phyloP scores from a whole-genome alignment of 192 early-diverging fungal genomes.

The Mortierella claussenii region DNA sequence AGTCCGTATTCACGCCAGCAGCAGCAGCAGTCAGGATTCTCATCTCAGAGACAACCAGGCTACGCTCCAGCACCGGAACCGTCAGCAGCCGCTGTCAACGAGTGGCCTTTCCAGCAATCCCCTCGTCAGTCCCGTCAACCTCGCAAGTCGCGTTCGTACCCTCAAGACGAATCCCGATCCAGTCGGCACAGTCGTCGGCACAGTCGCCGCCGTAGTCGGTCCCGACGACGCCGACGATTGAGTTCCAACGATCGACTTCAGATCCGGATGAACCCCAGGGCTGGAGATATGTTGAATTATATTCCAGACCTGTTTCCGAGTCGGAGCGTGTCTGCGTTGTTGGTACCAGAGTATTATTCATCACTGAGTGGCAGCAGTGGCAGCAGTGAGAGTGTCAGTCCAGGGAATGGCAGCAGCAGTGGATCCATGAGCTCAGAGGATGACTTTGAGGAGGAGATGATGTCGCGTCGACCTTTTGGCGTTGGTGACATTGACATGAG shows the following conservation, averaged over 20 bases:
- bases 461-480: not conserved
- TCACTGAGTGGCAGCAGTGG: constrained; percentile 9
- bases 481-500: constrained; percentile 4
- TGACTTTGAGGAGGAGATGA: not conserved
- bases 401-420: too few relatives aligned
- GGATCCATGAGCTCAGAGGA: constrained; percentile 3
- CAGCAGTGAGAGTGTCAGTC: not conserved
- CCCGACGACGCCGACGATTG: constrained; percentile 26
- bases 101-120: not conserved
- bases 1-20: not conserved
- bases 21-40: not conserved
- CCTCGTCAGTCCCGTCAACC: not conserved
- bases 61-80: not conserved
- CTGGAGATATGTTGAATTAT: constrained; percentile 27
- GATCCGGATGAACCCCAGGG: constrained; percentile 37
- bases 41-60: not conserved
- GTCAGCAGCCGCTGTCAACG: too few relatives aligned
- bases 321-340: constrained; percentile 32
- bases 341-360: constrained; percentile 32
- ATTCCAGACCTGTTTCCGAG: constrained; percentile 22
- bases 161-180: not conserved
- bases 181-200: not conserved
- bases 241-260: constrained; percentile 42
- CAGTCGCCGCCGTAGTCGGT: not conserved
- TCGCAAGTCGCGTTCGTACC: constrained; percentile 1